Evolutionary conservation across 371 early-diverging fungal genomes (phyloP), one percentile per base, ranked within the genome.

Genomic region (Thermomucor indicae-seudaticae): DNA sequence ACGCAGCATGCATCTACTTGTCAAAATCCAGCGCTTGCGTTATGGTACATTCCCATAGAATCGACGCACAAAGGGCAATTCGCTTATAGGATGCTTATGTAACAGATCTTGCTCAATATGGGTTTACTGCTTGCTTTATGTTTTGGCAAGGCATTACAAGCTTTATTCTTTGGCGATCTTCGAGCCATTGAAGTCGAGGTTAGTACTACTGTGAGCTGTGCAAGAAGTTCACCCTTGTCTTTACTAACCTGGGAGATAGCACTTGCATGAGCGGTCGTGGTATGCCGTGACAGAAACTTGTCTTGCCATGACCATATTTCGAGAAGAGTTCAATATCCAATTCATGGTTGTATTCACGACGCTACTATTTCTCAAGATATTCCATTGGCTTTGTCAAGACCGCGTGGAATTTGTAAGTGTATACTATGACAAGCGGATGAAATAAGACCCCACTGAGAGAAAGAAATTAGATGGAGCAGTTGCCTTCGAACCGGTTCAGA

Each of bases 361-460:
- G 2, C 70, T 97, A 19, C 72, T 96, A 10, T 85, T 95, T 57
- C 65, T 92, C 38, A 96, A 96, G 64, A 86, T 91, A 46, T 95
- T 96, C 64, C 98, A 97, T 64, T 97, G 98, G 98, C 68, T 97
- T 42, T 78, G 86, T 41, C 85, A 87, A 62, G 96, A 95, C 67
- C 81, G 96, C 2, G 89, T 96, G 28, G 92, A 91, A 48, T 95
- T 90, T 60, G 93, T 94, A 79, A 62, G 90, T 70, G 10, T 14
- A 12, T 45, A 27, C 10, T 20, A n/a, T 28, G 30, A 28, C 40
- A 14, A 7, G 4, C 10, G 11, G 2, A 8, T 34, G 12, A 32
- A 10, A 11, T 16, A 22, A 6, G n/a, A n/a, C n/a, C n/a, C n/a
- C n/a, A n/a, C n/a, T n/a, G n/a, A n/a, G n/a, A 25, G 16, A 20